Evolutionary conservation across 148 eudicot species (phyloP), one percentile per base, ranked within the genome.

Genomic region (Gaultheria prostrata): DNA sequence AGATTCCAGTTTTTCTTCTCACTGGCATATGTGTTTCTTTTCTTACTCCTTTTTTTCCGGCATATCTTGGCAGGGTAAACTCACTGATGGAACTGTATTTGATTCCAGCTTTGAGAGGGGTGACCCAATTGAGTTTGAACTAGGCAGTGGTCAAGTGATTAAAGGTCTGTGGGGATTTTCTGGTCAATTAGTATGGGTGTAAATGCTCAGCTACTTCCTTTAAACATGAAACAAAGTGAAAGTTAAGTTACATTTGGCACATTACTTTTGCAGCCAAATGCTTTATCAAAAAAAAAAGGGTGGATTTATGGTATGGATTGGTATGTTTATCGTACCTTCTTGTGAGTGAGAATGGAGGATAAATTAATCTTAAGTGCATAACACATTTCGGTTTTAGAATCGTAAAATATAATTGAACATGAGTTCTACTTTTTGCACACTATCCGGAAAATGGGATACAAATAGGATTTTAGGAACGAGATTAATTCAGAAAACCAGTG

Each of bases 71-170:
- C 93, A 97, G 99, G 99, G 99, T 82, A 87, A 91, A 83, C 98
- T 97, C 72, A 97, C 99, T 8, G 99, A 97, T 88, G 98, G 98
- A 86, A 93, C 94, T 70, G 98, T 97, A 33, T 97, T 97, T 67
- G 98, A 97, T 86, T 95, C 99, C 80, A 97, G 98, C 86, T 95
- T 86, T 85, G 98, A 97, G 80, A 92, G 99, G 88, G 96, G 95
- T 88, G 98, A 95, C 84, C 98, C 98, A 39, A 92, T 97, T 77
- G 98, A 91, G 33, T 97, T 97, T 85, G 93, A 89, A 87, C 98
- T 97, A 86, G 99, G 98, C 35, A 81, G 83, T 53, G 99, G 99
- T 86, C 98, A 97, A 84, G 98, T 97, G 69, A 97, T 95, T 82
- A 84, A 91, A 91, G 95, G 95, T 93, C 32, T 46, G 77, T 76